Evolutionary conservation across 1,284 basidiomycete genomes (phyloP).

Genomic region (Stereum hirsutum): DNA sequence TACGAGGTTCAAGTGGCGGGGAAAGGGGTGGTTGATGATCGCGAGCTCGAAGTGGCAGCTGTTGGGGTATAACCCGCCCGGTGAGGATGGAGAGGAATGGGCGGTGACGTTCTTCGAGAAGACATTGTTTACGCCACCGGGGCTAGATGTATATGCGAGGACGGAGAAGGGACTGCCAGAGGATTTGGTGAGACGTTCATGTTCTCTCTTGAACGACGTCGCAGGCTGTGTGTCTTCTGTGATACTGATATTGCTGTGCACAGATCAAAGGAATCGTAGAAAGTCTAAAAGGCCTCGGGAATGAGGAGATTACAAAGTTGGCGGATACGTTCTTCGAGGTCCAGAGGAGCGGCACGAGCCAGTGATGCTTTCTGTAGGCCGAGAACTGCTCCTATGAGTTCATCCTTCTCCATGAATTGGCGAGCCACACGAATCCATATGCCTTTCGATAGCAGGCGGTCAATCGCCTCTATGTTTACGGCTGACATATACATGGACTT

Average conservation of each 20-base stretch:
- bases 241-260: no score
- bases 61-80: constrained; percentile 22
- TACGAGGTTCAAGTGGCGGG: constrained; percentile 36
- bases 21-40: constrained; percentile 31
- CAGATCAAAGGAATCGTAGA: neutral
- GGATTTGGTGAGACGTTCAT: no score
- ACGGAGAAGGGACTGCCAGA: constrained; percentile 15
- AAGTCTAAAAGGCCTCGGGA: neutral
- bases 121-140: constrained; percentile 42
- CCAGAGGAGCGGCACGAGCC: neutral
- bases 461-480: no score
- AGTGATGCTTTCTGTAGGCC: no score
- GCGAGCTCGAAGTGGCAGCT: constrained; percentile 40
- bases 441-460: no score
- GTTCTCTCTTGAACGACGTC: no score
- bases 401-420: no score
- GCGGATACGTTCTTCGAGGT: neutral
- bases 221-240: no score
- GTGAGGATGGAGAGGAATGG: constrained; percentile 22
- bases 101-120: constrained; percentile 41
- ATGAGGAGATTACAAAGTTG: neutral
- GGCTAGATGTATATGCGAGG: constrained; percentile 37
- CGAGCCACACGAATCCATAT: no score
- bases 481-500: no score
- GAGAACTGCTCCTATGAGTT: no score